Percentiles rank a stretch among this genome's conserved stretches.
These are phyloP conservation scores for Xylaria longipes DNA, from an alignment of 495 filamentous ascomycete genomes.

Conservation along the genomic window DNA sequence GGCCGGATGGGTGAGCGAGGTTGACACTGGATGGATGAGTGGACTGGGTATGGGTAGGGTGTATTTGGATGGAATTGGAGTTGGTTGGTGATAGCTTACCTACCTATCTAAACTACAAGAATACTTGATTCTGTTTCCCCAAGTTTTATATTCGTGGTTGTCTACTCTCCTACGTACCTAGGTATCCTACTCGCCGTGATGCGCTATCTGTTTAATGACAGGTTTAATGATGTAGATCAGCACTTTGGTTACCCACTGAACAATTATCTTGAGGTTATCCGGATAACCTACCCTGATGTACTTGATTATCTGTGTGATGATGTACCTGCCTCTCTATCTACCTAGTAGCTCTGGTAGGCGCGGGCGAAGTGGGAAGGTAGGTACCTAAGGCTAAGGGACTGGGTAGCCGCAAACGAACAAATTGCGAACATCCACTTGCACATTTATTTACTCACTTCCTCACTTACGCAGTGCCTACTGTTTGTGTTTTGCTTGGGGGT, in stretches of 20 bases:
- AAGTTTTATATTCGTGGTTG: neutral
- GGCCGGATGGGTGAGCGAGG: neutral
- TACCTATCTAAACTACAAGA: neutral
- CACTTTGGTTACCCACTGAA: neutral
- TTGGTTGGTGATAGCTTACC: neutral
- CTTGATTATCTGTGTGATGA: neutral
- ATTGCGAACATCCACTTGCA: neutral
- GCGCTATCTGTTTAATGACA: neutral
- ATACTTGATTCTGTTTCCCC: neutral
- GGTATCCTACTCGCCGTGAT: neutral
- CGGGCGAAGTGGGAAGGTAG: neutral
- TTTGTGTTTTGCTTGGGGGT: neutral
- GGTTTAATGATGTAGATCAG: neutral
- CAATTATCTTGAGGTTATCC: conserved; percentile 6
- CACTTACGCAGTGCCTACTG: neutral
- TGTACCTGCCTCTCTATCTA: neutral
- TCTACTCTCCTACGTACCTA: neutral
- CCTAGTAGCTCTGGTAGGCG: neutral
- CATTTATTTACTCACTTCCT: neutral
- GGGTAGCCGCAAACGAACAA: neutral
- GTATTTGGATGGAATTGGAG: neutral
- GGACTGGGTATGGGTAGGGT: neutral
- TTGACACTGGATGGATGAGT: neutral
- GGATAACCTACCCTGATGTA: conserved; percentile 1
- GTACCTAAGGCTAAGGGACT: neutral